Evolutionary conservation across 345 rosid genomes (phyloP).

Genomic region (Eucalyptus decipiens): DNA sequence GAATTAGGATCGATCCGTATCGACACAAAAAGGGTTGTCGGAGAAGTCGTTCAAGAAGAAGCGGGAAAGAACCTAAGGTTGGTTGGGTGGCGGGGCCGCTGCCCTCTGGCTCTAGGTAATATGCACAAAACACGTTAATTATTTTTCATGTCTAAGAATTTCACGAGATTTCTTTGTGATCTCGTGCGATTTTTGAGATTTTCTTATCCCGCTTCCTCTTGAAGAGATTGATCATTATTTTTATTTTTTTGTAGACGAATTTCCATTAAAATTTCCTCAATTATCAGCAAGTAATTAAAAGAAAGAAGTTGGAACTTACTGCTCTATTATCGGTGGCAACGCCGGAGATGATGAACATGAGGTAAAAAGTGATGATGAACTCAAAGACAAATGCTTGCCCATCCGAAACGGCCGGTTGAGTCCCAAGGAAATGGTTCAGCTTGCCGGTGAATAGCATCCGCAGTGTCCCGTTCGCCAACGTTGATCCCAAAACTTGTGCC

Average conservation of each 20-base stretch:
- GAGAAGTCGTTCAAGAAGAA: background rate
- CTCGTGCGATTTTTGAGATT: background rate
- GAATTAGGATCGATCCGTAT: no score
- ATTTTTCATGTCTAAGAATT: background rate
- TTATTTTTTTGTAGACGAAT: background rate
- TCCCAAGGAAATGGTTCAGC: slow-evolving; percentile 58
- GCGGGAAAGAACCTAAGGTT: no score
- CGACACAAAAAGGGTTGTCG: background rate
- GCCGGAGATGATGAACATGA: slow-evolving; percentile 76
- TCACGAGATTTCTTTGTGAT: background rate
- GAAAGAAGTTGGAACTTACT: slow-evolving; percentile 18
- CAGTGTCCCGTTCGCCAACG: slow-evolving; percentile 67
- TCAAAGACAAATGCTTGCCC: slow-evolving; percentile 70
- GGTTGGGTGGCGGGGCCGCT: background rate
- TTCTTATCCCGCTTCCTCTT: background rate
- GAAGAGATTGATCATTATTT: background rate
- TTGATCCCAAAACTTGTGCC: slow-evolving; percentile 67
- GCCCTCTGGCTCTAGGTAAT: background rate
- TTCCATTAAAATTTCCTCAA: background rate
- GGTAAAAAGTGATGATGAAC: slow-evolving; percentile 89
- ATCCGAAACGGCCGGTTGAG: slow-evolving; percentile 53
- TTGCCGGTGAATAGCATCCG: slow-evolving; percentile 50
- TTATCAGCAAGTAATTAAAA: background rate
- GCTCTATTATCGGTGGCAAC: slow-evolving; percentile 90
- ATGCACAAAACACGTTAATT: background rate